phyloP scores from a whole-genome alignment of 495 filamentous ascomycete species.

The Aspergillus indologenus region DNA sequence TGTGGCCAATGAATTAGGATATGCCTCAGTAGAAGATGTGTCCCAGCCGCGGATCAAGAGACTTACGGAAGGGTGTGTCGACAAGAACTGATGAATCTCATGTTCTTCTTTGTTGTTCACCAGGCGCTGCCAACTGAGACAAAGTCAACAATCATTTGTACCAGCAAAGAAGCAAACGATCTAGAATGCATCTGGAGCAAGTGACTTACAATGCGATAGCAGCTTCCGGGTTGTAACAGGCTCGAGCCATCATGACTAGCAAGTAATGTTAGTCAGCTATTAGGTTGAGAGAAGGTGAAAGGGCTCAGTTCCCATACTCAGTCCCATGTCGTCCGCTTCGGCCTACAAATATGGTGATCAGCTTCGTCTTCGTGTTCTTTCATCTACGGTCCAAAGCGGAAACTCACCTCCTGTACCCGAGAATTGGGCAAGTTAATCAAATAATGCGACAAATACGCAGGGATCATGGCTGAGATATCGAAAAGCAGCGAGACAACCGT shows the following conservation, averaged over 20 bases:
- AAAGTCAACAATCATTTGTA: conserved; percentile 1
- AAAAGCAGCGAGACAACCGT: conserved; percentile 50
- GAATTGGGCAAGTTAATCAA: conserved; percentile 67
- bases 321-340: conserved; percentile 85
- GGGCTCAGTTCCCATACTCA: conserved; percentile 44
- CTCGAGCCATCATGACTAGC: conserved; percentile 59
- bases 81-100: conserved; percentile 71
- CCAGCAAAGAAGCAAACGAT: neutral
- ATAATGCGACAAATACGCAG: conserved; percentile 52
- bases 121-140: conserved; percentile 68
- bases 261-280: conserved; percentile 13
- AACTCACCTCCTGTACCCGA: conserved; percentile 58
- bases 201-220: conserved; percentile 57
- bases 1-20: conserved; percentile 28
- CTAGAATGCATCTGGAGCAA: neutral
- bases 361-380: neutral
- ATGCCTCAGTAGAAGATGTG: neutral
- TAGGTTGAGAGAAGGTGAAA: conserved; percentile 32
- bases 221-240: conserved; percentile 69
- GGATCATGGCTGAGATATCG: conserved; percentile 46
- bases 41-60: neutral
- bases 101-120: conserved; percentile 50
- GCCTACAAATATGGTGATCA: conserved; percentile 25
- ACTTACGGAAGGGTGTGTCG: conserved; percentile 79
- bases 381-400: too few relatives aligned